Percentiles rank a stretch among this genome's conserved stretches.
Conservation (phyloP, 768 basidiomycete species). For the Clitopilus hobsonii region DNA sequence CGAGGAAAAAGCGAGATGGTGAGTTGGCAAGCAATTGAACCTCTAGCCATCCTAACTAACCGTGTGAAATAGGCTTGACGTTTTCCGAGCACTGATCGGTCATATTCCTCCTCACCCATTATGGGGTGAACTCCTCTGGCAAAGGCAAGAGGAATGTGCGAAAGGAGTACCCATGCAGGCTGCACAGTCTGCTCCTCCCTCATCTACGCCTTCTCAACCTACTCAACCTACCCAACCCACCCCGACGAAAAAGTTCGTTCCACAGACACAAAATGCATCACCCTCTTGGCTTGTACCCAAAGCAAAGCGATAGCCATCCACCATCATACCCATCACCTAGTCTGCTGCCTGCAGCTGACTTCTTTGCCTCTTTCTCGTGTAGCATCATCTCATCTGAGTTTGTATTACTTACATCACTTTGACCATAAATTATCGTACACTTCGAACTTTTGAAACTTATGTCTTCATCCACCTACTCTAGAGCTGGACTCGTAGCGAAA, state of each 20-base stretch:
- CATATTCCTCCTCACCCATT: conserved; percentile 89
- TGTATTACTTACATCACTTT: background rate
- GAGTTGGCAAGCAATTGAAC: conserved; percentile 16
- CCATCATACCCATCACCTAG: background rate
- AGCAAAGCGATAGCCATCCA: conserved; percentile 13
- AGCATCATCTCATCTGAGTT: background rate
- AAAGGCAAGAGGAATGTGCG: conserved; percentile 56
- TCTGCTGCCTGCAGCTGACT: background rate
- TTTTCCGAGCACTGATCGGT: conserved; percentile 79
- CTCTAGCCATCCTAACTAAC: background rate
- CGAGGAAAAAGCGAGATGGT: conserved; percentile 87
- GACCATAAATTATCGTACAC: background rate
- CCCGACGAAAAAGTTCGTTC: too few relatives aligned
- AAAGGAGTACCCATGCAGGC: conserved; percentile 2
- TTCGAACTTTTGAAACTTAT: background rate
- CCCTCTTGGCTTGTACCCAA: conserved; percentile 16
- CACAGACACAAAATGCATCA: conserved; percentile 6
- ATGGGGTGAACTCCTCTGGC: conserved; percentile 91
- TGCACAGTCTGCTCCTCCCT: conserved; percentile 5
- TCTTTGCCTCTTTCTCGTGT: background rate
- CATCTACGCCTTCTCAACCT: background rate
- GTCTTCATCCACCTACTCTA: background rate
- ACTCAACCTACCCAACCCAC: background rate
- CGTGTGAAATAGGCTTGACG: conserved; percentile 64
- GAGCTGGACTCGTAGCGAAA: background rate